phyloP scores from a whole-genome alignment of 164 flowering plant species.

The grape (Vitis vinifera) region ASM3070453v1 NC_081812.1:17847501-17848000 shows the following conservation, averaged over 20 bases:
- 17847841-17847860: no score
- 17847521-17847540: conserved; percentile 6
- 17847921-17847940: conserved; percentile 6
- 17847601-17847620: no score
- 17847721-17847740: conserved; percentile 1
- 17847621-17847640: no score
- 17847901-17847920: no score
- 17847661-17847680: no score
- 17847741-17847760: background rate
- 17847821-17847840: no score
- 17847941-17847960: conserved; percentile 10
- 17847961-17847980: conserved; percentile 1
- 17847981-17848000: conserved; percentile 8
- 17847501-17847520: conserved; percentile 21
- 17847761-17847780: background rate
- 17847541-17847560: background rate
- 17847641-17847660: no score
- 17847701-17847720: conserved; percentile 4
- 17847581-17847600: no score
- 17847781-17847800: background rate
- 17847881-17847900: no score
- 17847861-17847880: no score
- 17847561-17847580: background rate
- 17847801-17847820: background rate
- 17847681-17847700: background rate